Evolutionary conservation across 306 rosid genomes (phyloP), one percentile per base, ranked within the genome.

Genomic region (Glycyrrhiza uralensis): DNA sequence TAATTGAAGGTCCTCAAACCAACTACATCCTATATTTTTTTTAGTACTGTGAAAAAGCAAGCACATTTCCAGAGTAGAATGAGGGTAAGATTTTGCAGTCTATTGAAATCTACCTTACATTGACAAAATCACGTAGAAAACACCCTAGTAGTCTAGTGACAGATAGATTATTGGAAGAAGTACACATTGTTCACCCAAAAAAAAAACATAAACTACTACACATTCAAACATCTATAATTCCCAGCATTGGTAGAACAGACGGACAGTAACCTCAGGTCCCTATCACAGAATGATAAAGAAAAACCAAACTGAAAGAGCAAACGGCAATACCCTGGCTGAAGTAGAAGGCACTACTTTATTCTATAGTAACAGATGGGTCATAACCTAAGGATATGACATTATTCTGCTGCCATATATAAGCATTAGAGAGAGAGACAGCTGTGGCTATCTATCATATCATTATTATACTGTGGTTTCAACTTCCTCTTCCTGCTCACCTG

Each of bases 401-500:
- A 79, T 72, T 71, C 65, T 71, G 46, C 1, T 61, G 29, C 29
- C 4, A 26, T 26, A n/a, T n/a, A n/a, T 38, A 38, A 38, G 44
- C 4, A 26, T 26, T 26, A 1, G 29, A 26, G 2, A 26, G 29
- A 1, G 0, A 3, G 0, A 4, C n/a, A 8, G 19, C 4, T 12
- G 17, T 17, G 17, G 12, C 0, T 29, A 3, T 26, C 8, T 38
- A 0, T 10, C 1, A n/a, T 38, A 63, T 2, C 5, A 12, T 28
- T 30, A 38, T 20, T 67, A 76, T 8, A 9, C 72, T 14, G 4
- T 38, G 9, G 58, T 13, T 69, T 41, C 79, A 49, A 7, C 44
- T 71, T 83, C 91, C 3, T 83, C 87, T 64, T 88, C 87, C 4
- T 78, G 58, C 81, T 91, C 95, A 5, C 95, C 90, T 0, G 97